Conservation (phyloP, 1,139 yeast species). For the Pichia sp. region DNA sequence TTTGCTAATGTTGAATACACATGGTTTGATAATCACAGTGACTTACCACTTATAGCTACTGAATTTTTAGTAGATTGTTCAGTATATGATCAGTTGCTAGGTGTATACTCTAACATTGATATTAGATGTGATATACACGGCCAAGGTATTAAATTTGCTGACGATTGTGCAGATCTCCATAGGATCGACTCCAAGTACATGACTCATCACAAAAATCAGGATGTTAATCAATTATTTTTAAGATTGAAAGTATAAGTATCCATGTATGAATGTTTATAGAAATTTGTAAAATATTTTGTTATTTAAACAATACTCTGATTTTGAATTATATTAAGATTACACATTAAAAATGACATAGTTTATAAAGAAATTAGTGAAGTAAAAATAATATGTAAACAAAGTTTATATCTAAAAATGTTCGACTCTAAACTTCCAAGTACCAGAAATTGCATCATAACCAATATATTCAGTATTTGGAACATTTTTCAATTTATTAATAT, state of each 20-base stretch:
- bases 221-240: not conserved
- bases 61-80: not conserved
- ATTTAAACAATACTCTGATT: not conserved
- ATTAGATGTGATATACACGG: not conserved
- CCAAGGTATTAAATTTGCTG: not conserved
- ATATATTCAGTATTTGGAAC: slow-evolving; percentile 58
- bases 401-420: slow-evolving; percentile 27
- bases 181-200: not conserved
- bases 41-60: not conserved
- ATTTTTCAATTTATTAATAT: slow-evolving; percentile 58
- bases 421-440: slow-evolving; percentile 72
- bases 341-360: not conserved
- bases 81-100: not conserved
- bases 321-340: not conserved
- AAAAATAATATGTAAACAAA: not conserved
- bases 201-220: not conserved
- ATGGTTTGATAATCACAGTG: not conserved
- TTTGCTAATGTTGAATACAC: not conserved
- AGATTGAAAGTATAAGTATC: not conserved
- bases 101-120: not conserved
- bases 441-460: slow-evolving; percentile 71
- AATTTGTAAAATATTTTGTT: no score
- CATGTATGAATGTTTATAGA: no score
- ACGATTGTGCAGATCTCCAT: not conserved
- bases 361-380: not conserved